A percentile compares a stretch with the other conserved stretches of the same genome.
Evolutionary conservation across 257 asterid species (phyloP).

Genomic region (Penstemon newberryi): DNA sequence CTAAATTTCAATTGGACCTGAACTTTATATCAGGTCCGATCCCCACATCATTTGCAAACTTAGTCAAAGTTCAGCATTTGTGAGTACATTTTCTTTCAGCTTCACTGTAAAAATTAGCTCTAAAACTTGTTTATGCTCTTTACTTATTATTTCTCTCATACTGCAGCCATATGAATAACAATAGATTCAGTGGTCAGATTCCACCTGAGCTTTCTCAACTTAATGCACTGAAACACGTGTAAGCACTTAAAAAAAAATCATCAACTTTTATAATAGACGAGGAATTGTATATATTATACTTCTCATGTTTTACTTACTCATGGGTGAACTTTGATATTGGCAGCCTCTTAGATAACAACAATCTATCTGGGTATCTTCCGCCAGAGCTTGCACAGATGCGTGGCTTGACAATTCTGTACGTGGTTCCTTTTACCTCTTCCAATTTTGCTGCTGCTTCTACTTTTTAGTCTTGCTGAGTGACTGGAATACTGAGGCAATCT

Average conservation of each 20-base stretch:
- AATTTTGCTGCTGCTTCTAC: constrained; percentile 10
- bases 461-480: constrained; percentile 6
- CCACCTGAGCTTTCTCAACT: constrained; percentile 46
- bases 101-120: neutral
- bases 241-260: constrained; percentile 21
- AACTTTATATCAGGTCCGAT: constrained; percentile 49
- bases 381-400: constrained; percentile 41
- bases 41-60: constrained; percentile 50
- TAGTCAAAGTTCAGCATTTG: constrained; percentile 46
- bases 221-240: constrained; percentile 46
- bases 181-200: constrained; percentile 47
- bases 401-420: constrained; percentile 45
- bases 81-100: constrained; percentile 24
- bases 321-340: constrained; percentile 6
- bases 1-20: constrained; percentile 44
- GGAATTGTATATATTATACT: neutral
- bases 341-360: constrained; percentile 63
- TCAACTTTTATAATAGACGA: neutral
- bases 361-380: constrained; percentile 68
- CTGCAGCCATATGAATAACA: constrained; percentile 62
- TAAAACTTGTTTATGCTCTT: neutral
- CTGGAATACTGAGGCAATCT: neutral
- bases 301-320: constrained; percentile 5
- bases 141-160: neutral
- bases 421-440: neutral